These are phyloP conservation scores for Senna siamea DNA, from an alignment of 306 rosid species.

Conservation along the genomic window DNA sequence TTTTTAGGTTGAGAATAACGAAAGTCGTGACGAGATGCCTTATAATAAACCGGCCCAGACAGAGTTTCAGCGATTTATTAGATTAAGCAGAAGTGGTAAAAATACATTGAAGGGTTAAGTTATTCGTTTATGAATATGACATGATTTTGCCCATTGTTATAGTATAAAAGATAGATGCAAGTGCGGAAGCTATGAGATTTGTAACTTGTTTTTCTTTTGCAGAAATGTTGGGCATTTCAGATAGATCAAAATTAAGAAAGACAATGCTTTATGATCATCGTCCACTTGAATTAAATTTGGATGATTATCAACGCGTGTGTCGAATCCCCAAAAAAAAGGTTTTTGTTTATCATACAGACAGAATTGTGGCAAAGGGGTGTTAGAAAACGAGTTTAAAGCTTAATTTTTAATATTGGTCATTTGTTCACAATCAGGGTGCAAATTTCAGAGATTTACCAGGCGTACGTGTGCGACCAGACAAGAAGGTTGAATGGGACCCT, in stretches of 20 bases:
- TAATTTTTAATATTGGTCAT: background rate
- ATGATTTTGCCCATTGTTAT: background rate
- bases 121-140: background rate
- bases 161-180: background rate
- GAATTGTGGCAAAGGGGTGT: background rate
- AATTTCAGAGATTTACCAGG: conserved; percentile 84
- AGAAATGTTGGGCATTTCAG: conserved; percentile 48
- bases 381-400: background rate
- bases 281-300: conserved; percentile 55
- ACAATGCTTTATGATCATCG: conserved; percentile 62
- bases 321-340: conserved; percentile 75
- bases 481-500: conserved; percentile 75
- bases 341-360: background rate
- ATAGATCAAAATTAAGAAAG: background rate
- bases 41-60: conserved; percentile 51
- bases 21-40: conserved; percentile 55
- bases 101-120: background rate
- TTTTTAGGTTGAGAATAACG: conserved; percentile 60
- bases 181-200: background rate
- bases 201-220: conserved; percentile 6
- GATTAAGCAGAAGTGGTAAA: conserved; percentile 58
- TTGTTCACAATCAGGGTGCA: conserved; percentile 58
- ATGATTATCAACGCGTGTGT: conserved; percentile 75
- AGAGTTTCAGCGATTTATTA: conserved; percentile 65
- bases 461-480: conserved; percentile 61